phyloP scores from a whole-genome alignment of 2,329 filamentous ascomycete species.

The Rhynchosporium agropyri region DNA sequence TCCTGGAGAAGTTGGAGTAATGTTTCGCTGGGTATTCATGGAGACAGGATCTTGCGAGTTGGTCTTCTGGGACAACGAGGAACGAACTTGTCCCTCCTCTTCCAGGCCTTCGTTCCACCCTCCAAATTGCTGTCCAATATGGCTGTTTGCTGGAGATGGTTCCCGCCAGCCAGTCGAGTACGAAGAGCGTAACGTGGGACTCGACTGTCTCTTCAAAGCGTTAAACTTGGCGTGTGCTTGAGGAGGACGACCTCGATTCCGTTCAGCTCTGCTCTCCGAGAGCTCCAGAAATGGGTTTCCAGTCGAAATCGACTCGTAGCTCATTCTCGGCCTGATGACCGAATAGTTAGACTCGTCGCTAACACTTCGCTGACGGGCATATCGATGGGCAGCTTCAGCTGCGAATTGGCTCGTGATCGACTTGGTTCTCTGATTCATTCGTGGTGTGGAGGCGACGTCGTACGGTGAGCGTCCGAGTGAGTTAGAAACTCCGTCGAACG shows the following conservation, averaged over 20 bases:
- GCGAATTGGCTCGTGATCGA: constrained; percentile 36
- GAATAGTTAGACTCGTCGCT: constrained; percentile 16
- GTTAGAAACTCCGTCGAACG: constrained; percentile 29
- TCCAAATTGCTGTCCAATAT: neutral
- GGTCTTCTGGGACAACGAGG: neutral
- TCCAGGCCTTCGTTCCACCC: constrained; percentile 4
- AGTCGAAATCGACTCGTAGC: constrained; percentile 26
- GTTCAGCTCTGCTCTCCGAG: constrained; percentile 3
- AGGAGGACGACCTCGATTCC: constrained; percentile 7
- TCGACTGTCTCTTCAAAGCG: constrained; percentile 1
- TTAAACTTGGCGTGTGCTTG: constrained; percentile 19
- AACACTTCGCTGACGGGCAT: constrained; percentile 20
- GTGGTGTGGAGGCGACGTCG: constrained; percentile 26
- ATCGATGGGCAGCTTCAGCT: constrained; percentile 30
- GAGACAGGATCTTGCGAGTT: constrained; percentile 15
- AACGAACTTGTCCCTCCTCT: neutral
- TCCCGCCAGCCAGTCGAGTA: neutral
- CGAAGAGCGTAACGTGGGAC: neutral
- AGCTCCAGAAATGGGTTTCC: constrained; percentile 4
- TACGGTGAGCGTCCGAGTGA: constrained; percentile 37
- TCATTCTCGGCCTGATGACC: constrained; percentile 18
- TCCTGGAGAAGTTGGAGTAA: constrained; percentile 2
- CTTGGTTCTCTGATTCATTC: constrained; percentile 27
- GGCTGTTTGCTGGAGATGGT: neutral
- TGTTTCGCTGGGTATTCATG: constrained; percentile 22